A percentile compares a stretch with the other conserved stretches of the same genome.
Conservation (phyloP, 1,139 yeast species). For the Maudiozyma humilis region DNA sequence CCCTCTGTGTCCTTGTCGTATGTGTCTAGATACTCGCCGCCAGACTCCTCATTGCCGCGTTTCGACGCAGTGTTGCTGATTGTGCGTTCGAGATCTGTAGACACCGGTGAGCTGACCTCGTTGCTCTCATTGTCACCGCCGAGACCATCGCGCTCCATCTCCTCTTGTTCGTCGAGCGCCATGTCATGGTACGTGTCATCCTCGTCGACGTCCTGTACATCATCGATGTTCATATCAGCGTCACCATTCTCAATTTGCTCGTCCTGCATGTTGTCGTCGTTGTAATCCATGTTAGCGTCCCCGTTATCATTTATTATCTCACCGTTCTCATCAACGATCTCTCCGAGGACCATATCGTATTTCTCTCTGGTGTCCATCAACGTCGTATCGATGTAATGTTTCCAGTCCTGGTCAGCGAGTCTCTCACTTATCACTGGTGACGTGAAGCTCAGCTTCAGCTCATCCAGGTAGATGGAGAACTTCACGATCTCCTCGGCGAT, state of each 20-base stretch:
- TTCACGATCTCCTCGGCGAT: conserved; percentile 97
- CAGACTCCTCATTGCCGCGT: background rate
- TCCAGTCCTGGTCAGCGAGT: conserved; percentile 58
- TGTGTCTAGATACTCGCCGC: conserved; percentile 19
- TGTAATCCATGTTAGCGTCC: conserved; percentile 31
- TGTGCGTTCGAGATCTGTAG: conserved; percentile 62
- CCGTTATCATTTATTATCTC: conserved; percentile 10
- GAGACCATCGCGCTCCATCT: background rate
- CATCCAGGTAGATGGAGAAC: conserved; percentile 43
- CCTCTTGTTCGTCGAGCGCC: conserved; percentile 6
- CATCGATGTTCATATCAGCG: conserved; percentile 29
- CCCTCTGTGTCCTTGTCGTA: conserved; percentile 9
- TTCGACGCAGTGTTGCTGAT: conserved; percentile 22
- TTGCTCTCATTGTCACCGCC: conserved; percentile 32
- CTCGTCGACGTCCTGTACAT: conserved; percentile 24
- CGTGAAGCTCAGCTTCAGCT: conserved; percentile 31
- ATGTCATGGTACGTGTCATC: background rate
- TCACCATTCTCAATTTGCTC: conserved; percentile 5
- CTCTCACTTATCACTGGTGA: conserved; percentile 25
- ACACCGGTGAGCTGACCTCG: conserved; percentile 71
- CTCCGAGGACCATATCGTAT: conserved; percentile 92
- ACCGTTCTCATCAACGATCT: conserved; percentile 36
- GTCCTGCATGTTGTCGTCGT: conserved; percentile 4
- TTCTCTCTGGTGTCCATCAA: conserved; percentile 85
- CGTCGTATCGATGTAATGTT: conserved; percentile 72